Conservation (phyloP, 306 rosid genomes). For the Urtica urens region DNA sequence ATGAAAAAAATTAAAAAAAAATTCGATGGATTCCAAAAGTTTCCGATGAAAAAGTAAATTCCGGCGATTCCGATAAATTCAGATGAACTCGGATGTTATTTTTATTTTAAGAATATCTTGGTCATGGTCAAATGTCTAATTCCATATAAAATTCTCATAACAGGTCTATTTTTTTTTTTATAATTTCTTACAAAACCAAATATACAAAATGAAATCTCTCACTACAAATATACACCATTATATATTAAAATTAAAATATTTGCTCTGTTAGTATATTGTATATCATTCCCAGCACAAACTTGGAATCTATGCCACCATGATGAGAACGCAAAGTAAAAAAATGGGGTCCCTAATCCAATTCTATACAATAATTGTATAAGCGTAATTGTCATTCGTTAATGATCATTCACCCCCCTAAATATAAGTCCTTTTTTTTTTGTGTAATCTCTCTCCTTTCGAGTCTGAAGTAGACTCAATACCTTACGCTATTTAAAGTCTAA, state of each 20-base stretch:
- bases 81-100: no score
- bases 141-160: neutral
- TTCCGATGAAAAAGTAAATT: no score
- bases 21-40: no score
- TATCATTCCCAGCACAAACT: slow-evolving; percentile 11
- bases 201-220: no score
- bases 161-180: no score
- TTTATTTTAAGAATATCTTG: no score
- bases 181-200: no score
- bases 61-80: no score
- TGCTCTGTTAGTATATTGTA: no score
- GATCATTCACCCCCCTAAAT: neutral
- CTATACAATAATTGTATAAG: slow-evolving; percentile 4
- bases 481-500: slow-evolving; percentile 6
- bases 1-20: no score
- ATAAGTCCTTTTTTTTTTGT: neutral
- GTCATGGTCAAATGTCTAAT: neutral
- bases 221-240: no score
- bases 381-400: neutral
- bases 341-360: slow-evolving; percentile 6
- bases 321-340: slow-evolving; percentile 5
- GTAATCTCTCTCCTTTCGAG: neutral
- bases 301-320: slow-evolving; percentile 13
- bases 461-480: slow-evolving; percentile 19
- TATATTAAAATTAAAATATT: no score